Base-by-base conservation (phyloP, 805 yeast genomes). In the Starmerella floricola region DNA sequence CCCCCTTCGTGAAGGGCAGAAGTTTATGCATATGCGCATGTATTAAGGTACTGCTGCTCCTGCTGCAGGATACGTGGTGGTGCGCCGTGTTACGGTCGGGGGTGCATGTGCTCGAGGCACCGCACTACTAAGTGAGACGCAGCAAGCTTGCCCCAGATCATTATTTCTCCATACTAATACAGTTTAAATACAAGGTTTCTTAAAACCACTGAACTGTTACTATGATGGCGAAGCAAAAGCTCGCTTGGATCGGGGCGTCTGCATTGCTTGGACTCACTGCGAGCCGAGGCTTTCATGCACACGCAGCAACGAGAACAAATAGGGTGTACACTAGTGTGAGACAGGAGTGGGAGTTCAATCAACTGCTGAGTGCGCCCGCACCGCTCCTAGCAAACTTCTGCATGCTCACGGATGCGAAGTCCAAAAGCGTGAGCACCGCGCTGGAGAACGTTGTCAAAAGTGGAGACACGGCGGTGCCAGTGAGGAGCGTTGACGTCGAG, bases 321-420 rank as follows among this genome's bases (percentile, higher is more conserved):
- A 52, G 75, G 21, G 63, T 71, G 24, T 73, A 69, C 48, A 56
- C 68, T n/a, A 71, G 78, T 30, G 64, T 83, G 16, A 65, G 77
- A 47, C 66, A 71, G 42, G 70, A 71, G 17, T 61, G 66, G 40
- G 94, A 84, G 51, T 60, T 84, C 34, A 74, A 77, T 40, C 69
- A 71, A 28, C 55, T 76, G 24, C 58, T 65, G 23, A 60, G 58
- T 32, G 63, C 69, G 41, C 70, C 73, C 44, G 68, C 71, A 33
- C 91, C 93, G 1, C 60, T 81, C 42, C 59, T 83, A 35, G 65
- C 82, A 53, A 79, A 83, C 58, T 84, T 84, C 62, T 80, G 86
- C 1, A 64, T 72, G 33, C 55, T 74, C 42, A 84, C 84, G 8
- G 84, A 79, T 51, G 64, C 70, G 3, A 64, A 69, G 19, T 74